These are phyloP conservation scores for Chaetoceros muelleri DNA, from an alignment of 108 stramenopile species.

Conservation along the genomic window DNA sequence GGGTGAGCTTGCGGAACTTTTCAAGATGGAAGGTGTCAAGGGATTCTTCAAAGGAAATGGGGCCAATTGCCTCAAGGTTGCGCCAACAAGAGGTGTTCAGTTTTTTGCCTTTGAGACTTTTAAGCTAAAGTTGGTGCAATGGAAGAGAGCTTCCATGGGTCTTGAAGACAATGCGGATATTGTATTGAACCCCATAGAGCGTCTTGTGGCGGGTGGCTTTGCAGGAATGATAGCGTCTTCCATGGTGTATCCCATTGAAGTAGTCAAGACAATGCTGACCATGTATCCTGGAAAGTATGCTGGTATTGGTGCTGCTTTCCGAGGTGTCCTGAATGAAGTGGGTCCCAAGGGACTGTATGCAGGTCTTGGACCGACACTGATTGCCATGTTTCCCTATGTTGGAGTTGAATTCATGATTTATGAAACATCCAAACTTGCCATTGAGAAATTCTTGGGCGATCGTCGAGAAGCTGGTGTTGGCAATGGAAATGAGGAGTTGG, in stretches of 20 bases:
- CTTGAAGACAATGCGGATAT: constrained; percentile 10
- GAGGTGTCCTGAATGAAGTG: constrained; percentile 6
- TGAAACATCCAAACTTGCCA: constrained; percentile 25
- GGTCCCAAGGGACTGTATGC: constrained; percentile 24
- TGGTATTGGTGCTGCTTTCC: constrained; percentile 16
- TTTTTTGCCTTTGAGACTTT: constrained; percentile 31
- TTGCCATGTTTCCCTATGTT: constrained; percentile 38
- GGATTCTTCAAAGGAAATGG: constrained; percentile 39
- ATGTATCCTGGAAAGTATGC: constrained; percentile 21
- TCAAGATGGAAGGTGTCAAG: constrained; percentile 23
- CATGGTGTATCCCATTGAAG: constrained; percentile 34
- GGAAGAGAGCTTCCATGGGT: constrained; percentile 7
- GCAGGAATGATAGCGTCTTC: constrained; percentile 32
- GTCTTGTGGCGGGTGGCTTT: constrained; percentile 25
- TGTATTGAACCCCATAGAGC: constrained; percentile 15
- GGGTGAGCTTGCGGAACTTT: constrained; percentile 16
- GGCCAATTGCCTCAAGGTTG: constrained; percentile 40
- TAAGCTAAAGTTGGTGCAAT: constrained; percentile 17
- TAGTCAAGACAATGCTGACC: constrained; percentile 35
- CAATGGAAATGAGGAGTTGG: too few species aligned
- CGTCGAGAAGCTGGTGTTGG: neutral
- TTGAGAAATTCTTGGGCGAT: constrained; percentile 14
- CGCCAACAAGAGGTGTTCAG: constrained; percentile 27
- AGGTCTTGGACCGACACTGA: constrained; percentile 28
- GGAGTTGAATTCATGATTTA: constrained; percentile 37